phyloP scores from a whole-genome alignment of 139 green algal species.

The Coelastrella sp. region DNA sequence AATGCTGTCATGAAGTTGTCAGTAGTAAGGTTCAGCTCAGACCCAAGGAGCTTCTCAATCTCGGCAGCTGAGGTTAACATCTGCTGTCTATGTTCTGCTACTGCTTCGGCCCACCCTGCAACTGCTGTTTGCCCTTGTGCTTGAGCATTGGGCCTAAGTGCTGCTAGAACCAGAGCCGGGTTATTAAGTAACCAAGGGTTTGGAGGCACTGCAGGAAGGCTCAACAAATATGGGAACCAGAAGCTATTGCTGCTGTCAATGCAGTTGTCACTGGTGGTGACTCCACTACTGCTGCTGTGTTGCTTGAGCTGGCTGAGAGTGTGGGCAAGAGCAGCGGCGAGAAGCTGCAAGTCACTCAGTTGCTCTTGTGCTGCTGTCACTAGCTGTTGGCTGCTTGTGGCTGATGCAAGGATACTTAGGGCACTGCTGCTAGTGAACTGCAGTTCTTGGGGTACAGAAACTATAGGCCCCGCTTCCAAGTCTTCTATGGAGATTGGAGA shows the following conservation, averaged over 20 bases:
- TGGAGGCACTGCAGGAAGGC: conserved; percentile 7
- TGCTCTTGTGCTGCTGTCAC: conserved; percentile 29
- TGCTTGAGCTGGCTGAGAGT: neutral
- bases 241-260: neutral
- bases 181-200: conserved; percentile 29
- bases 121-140: neutral
- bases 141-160: neutral
- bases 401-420: neutral
- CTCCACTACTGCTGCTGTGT: neutral
- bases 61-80: neutral
- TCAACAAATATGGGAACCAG: neutral
- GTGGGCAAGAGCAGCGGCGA: conserved; percentile 33
- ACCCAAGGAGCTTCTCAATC: neutral
- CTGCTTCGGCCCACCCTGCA: conserved; percentile 2
- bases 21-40: neutral
- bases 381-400: neutral
- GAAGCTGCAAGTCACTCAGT: conserved; percentile 21
- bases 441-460: conserved; percentile 19
- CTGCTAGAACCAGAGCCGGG: neutral
- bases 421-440: neutral
- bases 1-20: conserved; percentile 6
- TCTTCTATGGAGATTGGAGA: conserved; percentile 6
- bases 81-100: neutral
- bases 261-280: no score
- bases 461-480: conserved; percentile 15